Percentiles rank a stretch among this genome's conserved stretches.
Evolutionary conservation across 345 rosid species (phyloP).

Genomic region (Hirschfeldia incana): DNA sequence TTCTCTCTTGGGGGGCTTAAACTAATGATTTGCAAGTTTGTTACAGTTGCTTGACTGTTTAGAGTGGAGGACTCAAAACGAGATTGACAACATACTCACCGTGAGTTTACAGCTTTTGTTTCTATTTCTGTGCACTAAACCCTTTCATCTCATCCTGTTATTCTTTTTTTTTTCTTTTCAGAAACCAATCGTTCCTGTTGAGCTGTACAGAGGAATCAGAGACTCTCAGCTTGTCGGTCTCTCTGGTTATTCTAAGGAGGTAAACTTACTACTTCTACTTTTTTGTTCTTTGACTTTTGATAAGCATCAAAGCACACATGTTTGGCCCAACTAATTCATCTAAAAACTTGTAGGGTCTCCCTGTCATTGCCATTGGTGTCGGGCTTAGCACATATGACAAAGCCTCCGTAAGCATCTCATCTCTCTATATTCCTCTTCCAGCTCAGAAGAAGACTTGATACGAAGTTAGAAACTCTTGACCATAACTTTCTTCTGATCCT

Average conservation of each 20-base stretch:
- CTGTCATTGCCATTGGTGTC: slow-evolving; percentile 82
- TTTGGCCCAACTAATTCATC: background rate
- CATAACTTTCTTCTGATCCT: slow-evolving; percentile 11
- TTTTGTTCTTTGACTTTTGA: background rate
- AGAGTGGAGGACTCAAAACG: slow-evolving; percentile 81
- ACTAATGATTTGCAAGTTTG: slow-evolving; percentile 34
- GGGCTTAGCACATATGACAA: slow-evolving; percentile 93
- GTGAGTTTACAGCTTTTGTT: slow-evolving; percentile 41
- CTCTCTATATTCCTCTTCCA: background rate
- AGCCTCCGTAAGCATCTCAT: slow-evolving; percentile 74
- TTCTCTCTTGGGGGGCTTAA: background rate
- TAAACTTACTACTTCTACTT: slow-evolving; percentile 30
- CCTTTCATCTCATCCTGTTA: slow-evolving; percentile 9
- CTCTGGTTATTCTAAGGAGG: slow-evolving; percentile 93
- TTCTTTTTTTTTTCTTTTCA: slow-evolving; percentile 29
- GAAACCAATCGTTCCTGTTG: slow-evolving; percentile 88
- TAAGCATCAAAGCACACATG: background rate
- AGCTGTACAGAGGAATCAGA: slow-evolving; percentile 77
- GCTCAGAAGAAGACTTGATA: background rate
- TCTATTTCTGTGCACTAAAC: background rate
- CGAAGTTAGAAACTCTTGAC: slow-evolving; percentile 22
- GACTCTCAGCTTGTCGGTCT: slow-evolving; percentile 91
- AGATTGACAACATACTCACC: slow-evolving; percentile 68
- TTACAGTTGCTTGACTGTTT: slow-evolving; percentile 78
- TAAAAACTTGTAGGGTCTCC: slow-evolving; percentile 65